Percentiles rank a stretch among this genome's conserved stretches.
These are phyloP conservation scores for Neocucurbitaria cava DNA, from an alignment of 2,329 filamentous ascomycete species.

Conservation along the genomic window DNA sequence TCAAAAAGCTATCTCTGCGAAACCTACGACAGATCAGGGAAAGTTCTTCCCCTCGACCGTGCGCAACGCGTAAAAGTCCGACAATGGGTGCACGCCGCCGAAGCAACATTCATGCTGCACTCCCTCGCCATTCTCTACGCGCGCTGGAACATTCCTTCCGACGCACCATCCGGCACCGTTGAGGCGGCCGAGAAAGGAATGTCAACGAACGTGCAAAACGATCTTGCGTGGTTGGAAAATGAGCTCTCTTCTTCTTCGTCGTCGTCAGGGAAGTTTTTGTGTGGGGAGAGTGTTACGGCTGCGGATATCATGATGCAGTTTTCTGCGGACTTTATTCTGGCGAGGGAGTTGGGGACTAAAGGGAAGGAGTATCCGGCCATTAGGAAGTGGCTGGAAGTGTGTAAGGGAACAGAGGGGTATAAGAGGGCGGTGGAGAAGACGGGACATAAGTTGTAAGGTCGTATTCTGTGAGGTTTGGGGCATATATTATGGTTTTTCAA, in stretches of 20 bases:
- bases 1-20: conserved; percentile 56
- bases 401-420: conserved; percentile 46
- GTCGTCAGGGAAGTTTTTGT: conserved; percentile 49
- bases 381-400: conserved; percentile 48
- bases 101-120: conserved; percentile 57
- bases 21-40: conserved; percentile 51
- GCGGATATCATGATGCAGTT: conserved; percentile 58
- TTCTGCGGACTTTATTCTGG: conserved; percentile 50
- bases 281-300: conserved; percentile 51
- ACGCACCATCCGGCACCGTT: conserved; percentile 34
- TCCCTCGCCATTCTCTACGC: conserved; percentile 55
- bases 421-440: conserved; percentile 52
- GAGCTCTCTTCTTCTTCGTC: conserved; percentile 49
- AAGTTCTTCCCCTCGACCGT: conserved; percentile 47
- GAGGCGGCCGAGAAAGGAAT: conserved; percentile 48
- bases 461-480: no score
- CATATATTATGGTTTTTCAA: no score
- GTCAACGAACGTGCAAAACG: conserved; percentile 53
- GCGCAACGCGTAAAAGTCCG: conserved; percentile 46
- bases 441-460: conserved; percentile 31
- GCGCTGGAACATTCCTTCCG: conserved; percentile 51
- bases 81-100: conserved; percentile 56
- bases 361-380: conserved; percentile 35
- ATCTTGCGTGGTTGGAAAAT: conserved; percentile 54
- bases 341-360: conserved; percentile 45